phyloP scores from a whole-genome alignment of 805 yeast species.

The Yamadazyma kitorensis region DNA sequence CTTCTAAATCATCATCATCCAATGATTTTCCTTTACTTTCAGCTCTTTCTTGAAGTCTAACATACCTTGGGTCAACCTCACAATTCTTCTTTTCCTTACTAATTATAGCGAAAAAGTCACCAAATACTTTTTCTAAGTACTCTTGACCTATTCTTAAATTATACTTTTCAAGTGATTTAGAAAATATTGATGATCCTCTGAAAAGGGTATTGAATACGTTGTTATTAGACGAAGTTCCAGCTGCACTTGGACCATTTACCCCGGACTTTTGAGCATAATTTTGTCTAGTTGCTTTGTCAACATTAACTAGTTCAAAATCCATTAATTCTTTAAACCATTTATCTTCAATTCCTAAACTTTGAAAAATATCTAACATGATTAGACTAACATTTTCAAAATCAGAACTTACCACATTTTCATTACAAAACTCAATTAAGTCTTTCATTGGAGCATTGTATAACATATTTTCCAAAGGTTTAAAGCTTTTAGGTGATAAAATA shows the following conservation, averaged over 20 bases:
- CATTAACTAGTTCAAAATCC: constrained; percentile 57
- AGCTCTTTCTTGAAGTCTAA: constrained; percentile 37
- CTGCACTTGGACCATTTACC: not conserved
- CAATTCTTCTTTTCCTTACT: constrained; percentile 51
- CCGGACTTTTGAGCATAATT: constrained; percentile 30
- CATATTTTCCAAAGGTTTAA: constrained; percentile 61
- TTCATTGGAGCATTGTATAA: constrained; percentile 51
- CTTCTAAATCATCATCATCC: constrained; percentile 17
- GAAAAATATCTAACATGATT: constrained; percentile 71
- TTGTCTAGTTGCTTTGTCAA: constrained; percentile 44
- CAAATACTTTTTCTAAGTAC: constrained; percentile 69
- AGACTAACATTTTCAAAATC: constrained; percentile 55
- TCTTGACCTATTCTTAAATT: constrained; percentile 76
- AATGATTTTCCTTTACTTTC: constrained; percentile 21
- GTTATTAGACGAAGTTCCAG: constrained; percentile 19
- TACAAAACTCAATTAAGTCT: constrained; percentile 49
- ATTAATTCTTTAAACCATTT: constrained; percentile 72
- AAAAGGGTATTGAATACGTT: constrained; percentile 48
- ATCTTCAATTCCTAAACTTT: constrained; percentile 62
- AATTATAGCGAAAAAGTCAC: constrained; percentile 59
- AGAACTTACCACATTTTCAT: constrained; percentile 32
- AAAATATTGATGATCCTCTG: constrained; percentile 80
- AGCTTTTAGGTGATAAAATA: constrained; percentile 58
- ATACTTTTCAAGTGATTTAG: constrained; percentile 77
- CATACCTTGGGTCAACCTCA: constrained; percentile 77